phyloP scores from a whole-genome alignment of 2,329 filamentous ascomycete species.

The Rutstroemia sydowiana region DNA sequence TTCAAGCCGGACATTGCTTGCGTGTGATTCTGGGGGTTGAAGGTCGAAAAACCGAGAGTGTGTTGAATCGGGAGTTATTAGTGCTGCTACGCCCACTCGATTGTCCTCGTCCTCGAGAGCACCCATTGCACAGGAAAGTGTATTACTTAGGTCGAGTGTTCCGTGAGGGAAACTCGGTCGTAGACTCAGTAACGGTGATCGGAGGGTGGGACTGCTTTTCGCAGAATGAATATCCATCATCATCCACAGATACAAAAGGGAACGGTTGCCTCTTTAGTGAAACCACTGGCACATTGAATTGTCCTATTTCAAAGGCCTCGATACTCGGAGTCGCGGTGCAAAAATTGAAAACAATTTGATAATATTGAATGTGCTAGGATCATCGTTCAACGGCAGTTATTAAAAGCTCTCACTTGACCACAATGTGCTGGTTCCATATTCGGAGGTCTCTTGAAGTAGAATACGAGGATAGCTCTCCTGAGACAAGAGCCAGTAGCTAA shows the following conservation, averaged over 20 bases:
- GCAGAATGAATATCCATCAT: neutral
- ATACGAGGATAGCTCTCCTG: too few species aligned
- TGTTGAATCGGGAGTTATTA: neutral
- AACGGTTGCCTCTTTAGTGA: neutral
- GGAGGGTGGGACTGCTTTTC: neutral
- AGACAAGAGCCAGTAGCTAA: too few species aligned
- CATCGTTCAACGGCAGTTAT: too few species aligned
- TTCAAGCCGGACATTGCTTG: slow-evolving; percentile 11
- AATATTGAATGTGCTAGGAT: too few species aligned
- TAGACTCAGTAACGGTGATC: neutral
- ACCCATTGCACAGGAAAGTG: neutral
- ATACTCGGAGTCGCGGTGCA: too few species aligned
- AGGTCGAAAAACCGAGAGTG: neutral
- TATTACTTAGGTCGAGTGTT: neutral
- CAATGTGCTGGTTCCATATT: too few species aligned
- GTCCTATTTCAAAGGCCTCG: too few species aligned
- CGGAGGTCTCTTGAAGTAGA: too few species aligned
- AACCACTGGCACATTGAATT: neutral
- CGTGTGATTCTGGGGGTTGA: neutral
- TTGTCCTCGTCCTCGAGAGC: neutral
- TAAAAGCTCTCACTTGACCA: too few species aligned
- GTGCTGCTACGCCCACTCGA: neutral
- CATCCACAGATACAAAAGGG: neutral
- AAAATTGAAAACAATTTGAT: too few species aligned
- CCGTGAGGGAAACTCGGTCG: neutral